Percentiles rank a stretch among this genome's conserved stretches.
Conservation (phyloP, 768 basidiomycete species). For the Clavulina sp. region DNA sequence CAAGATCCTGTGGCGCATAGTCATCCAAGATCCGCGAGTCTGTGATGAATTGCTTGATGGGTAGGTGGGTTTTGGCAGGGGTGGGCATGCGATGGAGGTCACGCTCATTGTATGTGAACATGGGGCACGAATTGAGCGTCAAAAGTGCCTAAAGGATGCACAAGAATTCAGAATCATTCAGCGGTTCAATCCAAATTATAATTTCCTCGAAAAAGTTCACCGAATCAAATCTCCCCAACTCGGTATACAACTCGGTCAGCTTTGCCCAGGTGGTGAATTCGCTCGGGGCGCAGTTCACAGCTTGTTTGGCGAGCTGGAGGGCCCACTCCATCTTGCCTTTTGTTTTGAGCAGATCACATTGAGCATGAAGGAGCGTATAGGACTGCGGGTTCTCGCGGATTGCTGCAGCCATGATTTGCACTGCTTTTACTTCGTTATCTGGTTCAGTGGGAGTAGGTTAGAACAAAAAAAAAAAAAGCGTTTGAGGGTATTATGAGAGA, state of each 20-base stretch:
- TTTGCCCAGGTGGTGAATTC: constrained; percentile 99
- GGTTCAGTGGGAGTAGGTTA: too few species aligned
- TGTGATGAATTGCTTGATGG: constrained; percentile 67
- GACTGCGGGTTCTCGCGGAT: constrained; percentile 78
- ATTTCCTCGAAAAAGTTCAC: constrained; percentile 13
- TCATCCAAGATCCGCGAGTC: constrained; percentile 72
- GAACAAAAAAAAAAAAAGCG: background rate
- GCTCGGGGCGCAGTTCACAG: constrained; percentile 95
- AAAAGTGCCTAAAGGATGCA: constrained; percentile 40
- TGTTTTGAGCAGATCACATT: constrained; percentile 81
- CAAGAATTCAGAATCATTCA: background rate
- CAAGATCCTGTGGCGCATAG: constrained; percentile 65
- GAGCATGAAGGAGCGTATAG: constrained; percentile 84
- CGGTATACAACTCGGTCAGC: constrained; percentile 86
- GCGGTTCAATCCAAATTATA: background rate
- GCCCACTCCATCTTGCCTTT: constrained; percentile 84
- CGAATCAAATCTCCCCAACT: constrained; percentile 71
- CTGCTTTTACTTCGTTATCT: constrained; percentile 98
- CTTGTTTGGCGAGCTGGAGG: constrained; percentile 76
- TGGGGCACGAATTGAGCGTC: constrained; percentile 96
- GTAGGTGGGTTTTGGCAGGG: constrained; percentile 67
- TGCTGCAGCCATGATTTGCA: constrained; percentile 77
- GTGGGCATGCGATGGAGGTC: constrained; percentile 77
- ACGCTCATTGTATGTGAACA: constrained; percentile 98
- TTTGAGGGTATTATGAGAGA: background rate